Percentiles rank a stretch among this genome's conserved stretches.
Conservation (phyloP, 1,139 yeast genomes). For the Taphrina wiesneri region DNA sequence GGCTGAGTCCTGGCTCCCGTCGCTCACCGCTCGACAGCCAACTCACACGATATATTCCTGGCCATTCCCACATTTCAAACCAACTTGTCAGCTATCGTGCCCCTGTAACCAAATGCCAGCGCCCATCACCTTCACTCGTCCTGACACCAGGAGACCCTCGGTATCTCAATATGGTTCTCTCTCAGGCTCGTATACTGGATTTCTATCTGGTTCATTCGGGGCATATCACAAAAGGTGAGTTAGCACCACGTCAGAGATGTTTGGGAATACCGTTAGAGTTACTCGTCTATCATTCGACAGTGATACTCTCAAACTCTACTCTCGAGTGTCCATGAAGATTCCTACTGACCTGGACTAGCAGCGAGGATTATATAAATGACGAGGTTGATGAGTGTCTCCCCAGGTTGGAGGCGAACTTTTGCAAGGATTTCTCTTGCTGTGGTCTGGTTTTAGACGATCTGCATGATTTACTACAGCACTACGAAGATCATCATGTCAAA, state of each 20-base stretch:
- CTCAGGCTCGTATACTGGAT: constrained; percentile 15
- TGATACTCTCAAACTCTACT: neutral
- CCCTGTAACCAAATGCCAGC: constrained; percentile 17
- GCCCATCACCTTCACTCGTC: constrained; percentile 22
- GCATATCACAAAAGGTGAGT: constrained; percentile 6
- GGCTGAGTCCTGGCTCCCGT: constrained; percentile 1
- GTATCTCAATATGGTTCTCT: constrained; percentile 5
- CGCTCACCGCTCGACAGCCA: neutral
- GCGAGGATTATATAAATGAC: constrained; percentile 6
- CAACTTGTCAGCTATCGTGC: neutral
- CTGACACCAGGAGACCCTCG: constrained; percentile 13
- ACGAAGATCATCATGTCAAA: constrained; percentile 91
- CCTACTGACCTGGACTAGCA: neutral
- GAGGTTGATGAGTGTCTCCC: constrained; percentile 59
- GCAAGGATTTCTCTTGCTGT: constrained; percentile 95
- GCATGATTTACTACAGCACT: constrained; percentile 89
- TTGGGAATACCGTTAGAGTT: neutral
- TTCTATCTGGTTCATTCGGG: constrained; percentile 22
- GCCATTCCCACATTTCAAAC: constrained; percentile 5
- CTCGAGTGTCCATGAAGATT: neutral
- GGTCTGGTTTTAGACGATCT: constrained; percentile 88
- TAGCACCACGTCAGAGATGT: neutral
- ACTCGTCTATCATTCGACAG: neutral
- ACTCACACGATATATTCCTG: constrained; percentile 15
- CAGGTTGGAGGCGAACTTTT: constrained; percentile 89